These are phyloP conservation scores for Xylaria cubensis DNA, from an alignment of 495 filamentous ascomycete genomes.

Conservation along the genomic window DNA sequence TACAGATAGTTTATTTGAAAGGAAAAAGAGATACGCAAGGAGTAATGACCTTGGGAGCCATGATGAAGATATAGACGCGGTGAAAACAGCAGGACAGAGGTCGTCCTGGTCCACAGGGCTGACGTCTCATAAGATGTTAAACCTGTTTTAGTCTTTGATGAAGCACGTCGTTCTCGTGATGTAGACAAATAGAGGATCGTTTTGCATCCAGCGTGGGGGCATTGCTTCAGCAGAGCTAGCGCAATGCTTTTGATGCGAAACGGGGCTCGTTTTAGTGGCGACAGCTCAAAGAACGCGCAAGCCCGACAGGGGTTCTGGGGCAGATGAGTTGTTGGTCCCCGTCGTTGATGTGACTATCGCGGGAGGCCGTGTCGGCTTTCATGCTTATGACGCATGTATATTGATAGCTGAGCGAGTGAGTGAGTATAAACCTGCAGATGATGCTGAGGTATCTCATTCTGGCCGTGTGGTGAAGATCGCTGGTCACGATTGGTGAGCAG, in stretches of 20 bases:
- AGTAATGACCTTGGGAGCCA: background rate
- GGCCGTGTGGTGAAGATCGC: constrained; percentile 6
- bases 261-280: background rate
- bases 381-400: constrained; percentile 1
- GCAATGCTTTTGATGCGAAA: constrained; percentile 10
- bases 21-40: background rate
- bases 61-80: background rate
- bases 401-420: background rate
- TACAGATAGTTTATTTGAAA: background rate
- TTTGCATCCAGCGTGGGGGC: constrained; percentile 15
- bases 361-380: background rate
- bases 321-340: constrained; percentile 14
- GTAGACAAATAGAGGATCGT: constrained; percentile 16
- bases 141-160: constrained; percentile 15
- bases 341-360: constrained; percentile 4
- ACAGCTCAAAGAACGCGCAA: constrained; percentile 16
- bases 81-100: background rate
- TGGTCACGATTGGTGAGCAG: constrained; percentile 17
- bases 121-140: constrained; percentile 2
- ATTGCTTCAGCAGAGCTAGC: constrained; percentile 12
- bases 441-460: background rate
- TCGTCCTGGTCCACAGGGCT: background rate
- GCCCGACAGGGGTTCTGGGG: constrained; percentile 6
- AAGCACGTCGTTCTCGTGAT: background rate
- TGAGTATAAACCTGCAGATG: background rate